These are phyloP conservation scores for Pelargonium citronellum DNA, from an alignment of 441 rosid genomes.

Conservation along the genomic window DNA sequence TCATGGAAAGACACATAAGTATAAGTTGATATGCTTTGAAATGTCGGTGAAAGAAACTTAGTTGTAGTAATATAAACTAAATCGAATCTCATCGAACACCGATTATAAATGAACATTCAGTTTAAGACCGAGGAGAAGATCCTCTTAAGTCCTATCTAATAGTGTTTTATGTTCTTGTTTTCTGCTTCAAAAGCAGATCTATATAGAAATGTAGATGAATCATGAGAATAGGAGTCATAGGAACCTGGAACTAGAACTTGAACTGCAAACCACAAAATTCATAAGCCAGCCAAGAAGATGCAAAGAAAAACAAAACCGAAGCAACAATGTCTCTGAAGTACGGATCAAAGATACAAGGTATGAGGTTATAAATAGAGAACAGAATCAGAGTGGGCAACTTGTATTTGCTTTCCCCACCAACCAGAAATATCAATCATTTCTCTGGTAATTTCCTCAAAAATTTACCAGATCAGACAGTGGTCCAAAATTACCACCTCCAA, in stretches of 20 bases:
- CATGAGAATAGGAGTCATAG: no score
- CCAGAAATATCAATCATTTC: slow-evolving; percentile 1
- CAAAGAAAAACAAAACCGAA: no score
- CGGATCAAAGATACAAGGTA: no score
- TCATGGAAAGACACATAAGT: background rate
- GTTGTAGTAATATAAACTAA: background rate
- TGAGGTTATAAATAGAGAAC: no score
- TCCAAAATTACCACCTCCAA: background rate
- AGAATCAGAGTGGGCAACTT: background rate
- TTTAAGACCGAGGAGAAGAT: background rate
- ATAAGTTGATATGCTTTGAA: background rate
- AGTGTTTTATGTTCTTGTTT: no score
- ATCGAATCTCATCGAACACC: background rate
- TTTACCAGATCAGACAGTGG: background rate
- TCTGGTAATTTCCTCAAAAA: background rate
- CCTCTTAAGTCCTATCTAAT: no score
- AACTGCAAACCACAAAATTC: no score
- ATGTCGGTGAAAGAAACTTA: background rate
- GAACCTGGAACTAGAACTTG: no score
- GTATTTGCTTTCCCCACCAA: background rate
- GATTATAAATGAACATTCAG: background rate
- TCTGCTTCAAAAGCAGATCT: no score
- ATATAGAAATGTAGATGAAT: no score
- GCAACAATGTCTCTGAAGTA: no score
- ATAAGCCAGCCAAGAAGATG: no score